A percentile compares a stretch with the other conserved stretches of the same genome.
Conservation (phyloP, 164 flowering plant species). For the Dillenia turbinata region DNA sequence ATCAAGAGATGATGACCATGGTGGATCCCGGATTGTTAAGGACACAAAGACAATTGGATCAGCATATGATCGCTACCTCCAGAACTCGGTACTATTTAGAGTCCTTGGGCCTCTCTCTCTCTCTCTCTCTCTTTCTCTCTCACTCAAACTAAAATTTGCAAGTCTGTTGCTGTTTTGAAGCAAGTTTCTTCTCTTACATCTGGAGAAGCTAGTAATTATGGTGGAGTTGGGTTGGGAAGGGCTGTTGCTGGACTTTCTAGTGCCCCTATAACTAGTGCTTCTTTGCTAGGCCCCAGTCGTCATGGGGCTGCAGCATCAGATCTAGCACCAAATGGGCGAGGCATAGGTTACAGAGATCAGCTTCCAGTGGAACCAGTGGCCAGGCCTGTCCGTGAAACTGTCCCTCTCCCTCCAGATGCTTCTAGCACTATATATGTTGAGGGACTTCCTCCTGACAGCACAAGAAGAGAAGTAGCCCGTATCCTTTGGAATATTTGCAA, state of each 20-base stretch:
- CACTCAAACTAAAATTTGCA: constrained; percentile 9
- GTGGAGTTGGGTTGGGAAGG: constrained; percentile 34
- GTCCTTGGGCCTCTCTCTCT: too few species aligned
- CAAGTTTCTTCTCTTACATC: constrained; percentile 38
- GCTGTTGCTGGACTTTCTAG: constrained; percentile 29
- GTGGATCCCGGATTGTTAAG: constrained; percentile 26
- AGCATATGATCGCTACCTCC: constrained; percentile 72
- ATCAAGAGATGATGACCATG: constrained; percentile 41
- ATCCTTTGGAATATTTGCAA: constrained; percentile 37
- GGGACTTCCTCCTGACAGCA: constrained; percentile 61
- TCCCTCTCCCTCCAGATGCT: constrained; percentile 76
- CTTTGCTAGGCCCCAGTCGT: constrained; percentile 20
- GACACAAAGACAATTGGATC: constrained; percentile 58
- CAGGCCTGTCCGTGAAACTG: constrained; percentile 43
- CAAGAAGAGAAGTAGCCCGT: constrained; percentile 74
- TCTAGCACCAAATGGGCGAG: constrained; percentile 37
- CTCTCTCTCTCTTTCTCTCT: too few species aligned
- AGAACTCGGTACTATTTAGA: constrained; percentile 29
- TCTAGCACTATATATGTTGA: constrained; percentile 67
- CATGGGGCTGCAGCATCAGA: constrained; percentile 31
- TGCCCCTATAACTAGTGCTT: constrained; percentile 28
- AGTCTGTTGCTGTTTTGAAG: constrained; percentile 31
- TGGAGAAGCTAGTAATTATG: constrained; percentile 37
- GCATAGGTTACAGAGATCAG: constrained; percentile 26
- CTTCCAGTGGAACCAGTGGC: constrained; percentile 29